Conservation (phyloP, 768 basidiomycete species). For the Termitomyces sp. region DNA sequence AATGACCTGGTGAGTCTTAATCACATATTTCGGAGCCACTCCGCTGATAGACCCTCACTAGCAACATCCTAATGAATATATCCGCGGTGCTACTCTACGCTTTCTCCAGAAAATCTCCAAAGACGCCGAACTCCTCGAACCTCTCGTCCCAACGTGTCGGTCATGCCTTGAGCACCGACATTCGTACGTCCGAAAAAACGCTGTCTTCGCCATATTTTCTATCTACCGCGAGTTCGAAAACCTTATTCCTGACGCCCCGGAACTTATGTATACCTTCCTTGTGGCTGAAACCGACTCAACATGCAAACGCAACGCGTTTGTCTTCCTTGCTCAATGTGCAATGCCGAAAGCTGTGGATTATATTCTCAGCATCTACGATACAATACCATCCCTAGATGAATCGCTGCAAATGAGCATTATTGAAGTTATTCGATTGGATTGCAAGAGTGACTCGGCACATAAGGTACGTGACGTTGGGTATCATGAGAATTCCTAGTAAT, state of each 20-base stretch:
- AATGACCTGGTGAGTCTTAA: slow-evolving; percentile 81
- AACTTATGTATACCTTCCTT: slow-evolving; percentile 94
- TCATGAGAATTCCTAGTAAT: slow-evolving; percentile 10
- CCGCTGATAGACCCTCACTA: slow-evolving; percentile 27
- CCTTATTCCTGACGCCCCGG: slow-evolving; percentile 42
- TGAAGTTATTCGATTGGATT: slow-evolving; percentile 89
- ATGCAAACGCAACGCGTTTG: slow-evolving; percentile 96
- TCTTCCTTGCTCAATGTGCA: slow-evolving; percentile 83
- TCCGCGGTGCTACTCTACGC: slow-evolving; percentile 94
- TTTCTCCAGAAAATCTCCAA: slow-evolving; percentile 95
- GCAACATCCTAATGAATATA: slow-evolving; percentile 99
- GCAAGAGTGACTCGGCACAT: slow-evolving; percentile 79
- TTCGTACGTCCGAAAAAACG: slow-evolving; percentile 97
- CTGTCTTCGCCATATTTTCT: slow-evolving; percentile 92
- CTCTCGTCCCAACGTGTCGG: slow-evolving; percentile 90
- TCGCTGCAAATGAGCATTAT: slow-evolving; percentile 94
- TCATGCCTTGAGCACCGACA: slow-evolving; percentile 96
- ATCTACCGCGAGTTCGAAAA: slow-evolving; percentile 93
- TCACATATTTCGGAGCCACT: neutral
- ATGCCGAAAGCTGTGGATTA: slow-evolving; percentile 93
- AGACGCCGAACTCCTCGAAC: slow-evolving; percentile 93
- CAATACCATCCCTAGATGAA: slow-evolving; percentile 82
- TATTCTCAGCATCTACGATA: slow-evolving; percentile 82
- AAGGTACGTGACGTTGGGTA: slow-evolving; percentile 50
- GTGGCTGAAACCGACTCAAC: slow-evolving; percentile 94